Evolutionary conservation across 202 grass and related monocot genomes (phyloP).

Genomic region (Zoysia matrella): DNA sequence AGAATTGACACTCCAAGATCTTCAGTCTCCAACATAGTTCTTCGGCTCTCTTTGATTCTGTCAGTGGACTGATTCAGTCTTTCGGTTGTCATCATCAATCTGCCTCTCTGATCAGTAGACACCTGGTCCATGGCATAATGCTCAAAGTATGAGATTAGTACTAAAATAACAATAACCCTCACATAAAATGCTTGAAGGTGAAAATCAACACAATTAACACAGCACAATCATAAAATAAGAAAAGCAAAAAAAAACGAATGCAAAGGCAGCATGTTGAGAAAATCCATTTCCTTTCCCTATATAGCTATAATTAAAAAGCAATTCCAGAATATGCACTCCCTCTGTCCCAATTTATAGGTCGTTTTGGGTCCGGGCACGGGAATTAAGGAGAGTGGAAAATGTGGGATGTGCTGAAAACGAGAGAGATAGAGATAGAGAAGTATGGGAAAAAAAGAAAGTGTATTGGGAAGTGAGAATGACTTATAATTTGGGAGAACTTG

Average conservation of each 20-base stretch:
- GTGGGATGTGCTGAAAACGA: too few relatives aligned
- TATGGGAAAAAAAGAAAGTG: too few relatives aligned
- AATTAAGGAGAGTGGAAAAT: too few relatives aligned
- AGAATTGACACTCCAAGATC: slow-evolving; percentile 93
- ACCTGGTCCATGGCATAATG: slow-evolving; percentile 49
- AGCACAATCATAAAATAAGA: too few relatives aligned
- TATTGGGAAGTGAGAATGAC: too few relatives aligned
- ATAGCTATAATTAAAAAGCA: slow-evolving; percentile 12
- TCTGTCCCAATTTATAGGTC: too few relatives aligned
- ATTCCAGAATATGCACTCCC: too few relatives aligned
- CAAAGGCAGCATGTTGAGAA: background rate
- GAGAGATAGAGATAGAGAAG: too few relatives aligned
- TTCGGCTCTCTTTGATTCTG: slow-evolving; percentile 81
- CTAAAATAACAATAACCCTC: background rate
- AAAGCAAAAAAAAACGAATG: background rate
- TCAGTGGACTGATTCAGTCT: slow-evolving; percentile 89
- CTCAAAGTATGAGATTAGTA: slow-evolving; percentile 32
- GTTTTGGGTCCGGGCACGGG: too few relatives aligned
- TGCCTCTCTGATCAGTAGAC: slow-evolving; percentile 86
- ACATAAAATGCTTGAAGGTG: slow-evolving; percentile 1
- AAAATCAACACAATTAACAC: background rate
- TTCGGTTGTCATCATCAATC: slow-evolving; percentile 88
- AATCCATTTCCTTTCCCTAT: background rate
- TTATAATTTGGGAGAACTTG: too few relatives aligned
- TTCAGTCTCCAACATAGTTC: slow-evolving; percentile 89